Conservation (phyloP, 2,329 filamentous ascomycete species). For the Emergomyces africanus region DNA sequence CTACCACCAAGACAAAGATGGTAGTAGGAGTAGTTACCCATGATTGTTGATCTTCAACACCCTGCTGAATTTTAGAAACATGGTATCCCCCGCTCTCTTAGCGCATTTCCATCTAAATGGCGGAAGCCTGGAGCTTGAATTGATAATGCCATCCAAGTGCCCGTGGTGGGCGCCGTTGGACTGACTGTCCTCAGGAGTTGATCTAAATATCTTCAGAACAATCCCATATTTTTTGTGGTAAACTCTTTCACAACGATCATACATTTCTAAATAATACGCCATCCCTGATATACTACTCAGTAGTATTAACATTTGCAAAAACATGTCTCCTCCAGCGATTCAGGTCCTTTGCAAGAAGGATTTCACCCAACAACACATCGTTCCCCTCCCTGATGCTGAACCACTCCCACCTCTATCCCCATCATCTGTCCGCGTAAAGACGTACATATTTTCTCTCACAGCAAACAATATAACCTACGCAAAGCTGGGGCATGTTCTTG, state of each 20-base stretch:
- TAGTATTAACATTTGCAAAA: not conserved
- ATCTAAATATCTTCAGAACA: no score
- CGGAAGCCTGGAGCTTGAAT: no score
- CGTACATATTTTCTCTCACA: slow-evolving; percentile 13
- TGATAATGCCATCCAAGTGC: no score
- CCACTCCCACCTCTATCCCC: slow-evolving; percentile 9
- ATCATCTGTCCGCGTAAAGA: slow-evolving; percentile 13
- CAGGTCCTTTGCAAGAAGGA: slow-evolving; percentile 14
- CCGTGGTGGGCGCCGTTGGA: no score
- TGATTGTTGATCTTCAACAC: no score
- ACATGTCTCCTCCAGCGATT: slow-evolving; percentile 4
- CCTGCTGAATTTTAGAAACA: no score
- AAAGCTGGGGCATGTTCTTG: slow-evolving; percentile 8
- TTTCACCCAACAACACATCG: slow-evolving; percentile 15
- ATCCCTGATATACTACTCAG: not conserved
- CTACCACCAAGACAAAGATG: no score
- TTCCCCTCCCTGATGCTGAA: slow-evolving; percentile 10
- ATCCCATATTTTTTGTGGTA: not conserved
- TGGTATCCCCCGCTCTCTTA: no score
- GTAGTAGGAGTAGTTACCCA: no score
- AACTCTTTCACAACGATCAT: not conserved
- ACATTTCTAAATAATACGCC: not conserved
- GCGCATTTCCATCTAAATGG: no score
- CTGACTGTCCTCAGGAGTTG: no score
- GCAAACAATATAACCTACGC: slow-evolving; percentile 17